Evolutionary conservation across 2,329 filamentous ascomycete genomes (phyloP).

Genomic region (Fusarium musae): DNA sequence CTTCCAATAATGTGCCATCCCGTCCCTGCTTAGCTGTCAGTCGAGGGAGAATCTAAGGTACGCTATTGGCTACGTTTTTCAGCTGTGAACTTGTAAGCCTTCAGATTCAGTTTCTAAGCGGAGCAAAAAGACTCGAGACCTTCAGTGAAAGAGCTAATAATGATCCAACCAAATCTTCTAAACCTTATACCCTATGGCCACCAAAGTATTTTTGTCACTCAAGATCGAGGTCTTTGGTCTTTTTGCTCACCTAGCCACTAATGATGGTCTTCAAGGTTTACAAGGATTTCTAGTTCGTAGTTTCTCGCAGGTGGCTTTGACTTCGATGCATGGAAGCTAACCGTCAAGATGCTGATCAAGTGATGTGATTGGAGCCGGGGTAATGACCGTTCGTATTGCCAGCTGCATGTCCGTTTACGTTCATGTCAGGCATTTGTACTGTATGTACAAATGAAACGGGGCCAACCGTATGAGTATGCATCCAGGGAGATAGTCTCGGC

Average conservation of each 20-base stretch:
- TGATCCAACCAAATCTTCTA: not conserved
- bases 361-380: constrained; percentile 24
- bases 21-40: constrained; percentile 23
- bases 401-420: constrained; percentile 13
- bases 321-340: constrained; percentile 11
- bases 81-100: constrained; percentile 32
- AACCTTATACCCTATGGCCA: not conserved
- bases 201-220: not conserved
- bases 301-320: constrained; percentile 4
- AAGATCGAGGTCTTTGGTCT: not conserved
- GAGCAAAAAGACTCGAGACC: not conserved
- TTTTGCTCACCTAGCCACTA: not conserved
- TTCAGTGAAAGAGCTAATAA: not conserved
- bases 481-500: constrained; percentile 8
- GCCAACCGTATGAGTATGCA: not conserved
- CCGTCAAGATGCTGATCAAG: constrained; percentile 15
- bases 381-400: constrained; percentile 14
- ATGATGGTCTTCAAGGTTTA: not conserved
- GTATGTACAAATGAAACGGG: constrained; percentile 4
- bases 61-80: constrained; percentile 31
- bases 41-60: constrained; percentile 18
- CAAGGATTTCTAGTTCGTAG: constrained; percentile 19
- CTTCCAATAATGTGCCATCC: constrained; percentile 26
- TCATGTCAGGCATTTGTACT: not conserved
- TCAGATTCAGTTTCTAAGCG: constrained; percentile 6